Base-by-base conservation (phyloP, 2,329 filamentous ascomycete genomes). In the Cytospora piceicola region DNA sequence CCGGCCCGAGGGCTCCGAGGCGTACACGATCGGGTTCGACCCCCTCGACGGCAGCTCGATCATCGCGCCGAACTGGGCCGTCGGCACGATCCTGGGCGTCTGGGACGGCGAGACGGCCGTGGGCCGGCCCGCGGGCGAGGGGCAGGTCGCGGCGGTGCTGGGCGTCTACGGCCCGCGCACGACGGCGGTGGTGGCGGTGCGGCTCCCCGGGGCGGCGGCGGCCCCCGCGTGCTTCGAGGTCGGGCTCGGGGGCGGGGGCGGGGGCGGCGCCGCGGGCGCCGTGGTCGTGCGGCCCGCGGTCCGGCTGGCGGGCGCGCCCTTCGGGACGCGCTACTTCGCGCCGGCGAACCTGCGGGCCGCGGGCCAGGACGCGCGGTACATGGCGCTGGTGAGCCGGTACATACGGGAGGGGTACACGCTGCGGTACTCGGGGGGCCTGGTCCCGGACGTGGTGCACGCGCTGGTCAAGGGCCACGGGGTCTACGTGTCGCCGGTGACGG, bases 41-140 rank as follows among this genome's bases (percentile, higher is more conserved):
- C 87, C 87, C 0, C 80, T 89, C 0, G 87, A 89, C 69, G 87
- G 87, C 14, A 86, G 83, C 73, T 88, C 84, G 68, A 86, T 87
- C 70, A 85, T 87, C 53, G 82, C 78, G 0, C 79, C 84, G 1
- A 86, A 86, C 71, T 87, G 84, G 84, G 79, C 82, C 0, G 84
- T 87, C 11, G 84, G 84, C 27, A 82, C 85, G 56, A 89, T 89
- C 67, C 75, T 88, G 20, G 86, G 86, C 9, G 75, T 89, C 49
- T 89, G 87, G 84, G 79, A 82, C 34, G 83, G 83, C 2, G 46
- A 69, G 0, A 78, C 81, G 0, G 81, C 83, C 0, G 75, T 87
- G 1, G 68, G 71, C 2, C 77, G 78, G 59, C 61, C 67, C 1
- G 81, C 83, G 0, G 69, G 74, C 0, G 70, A 72, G 42, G 76